These are phyloP conservation scores for Aspergillus diversus DNA, from an alignment of 495 filamentous ascomycete genomes.

Conservation along the genomic window DNA sequence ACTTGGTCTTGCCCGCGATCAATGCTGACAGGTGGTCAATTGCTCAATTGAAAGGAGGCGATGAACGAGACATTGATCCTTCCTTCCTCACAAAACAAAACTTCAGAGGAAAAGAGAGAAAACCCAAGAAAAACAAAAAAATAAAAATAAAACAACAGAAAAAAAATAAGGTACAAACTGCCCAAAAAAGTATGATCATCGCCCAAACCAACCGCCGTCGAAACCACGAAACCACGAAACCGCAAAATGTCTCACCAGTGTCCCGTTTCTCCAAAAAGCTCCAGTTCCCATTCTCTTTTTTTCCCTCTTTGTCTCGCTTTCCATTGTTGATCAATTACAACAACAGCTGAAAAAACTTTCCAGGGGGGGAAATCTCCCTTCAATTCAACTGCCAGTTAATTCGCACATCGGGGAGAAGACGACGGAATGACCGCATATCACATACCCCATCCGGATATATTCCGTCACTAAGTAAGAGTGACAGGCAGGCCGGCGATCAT, in stretches of 20 bases:
- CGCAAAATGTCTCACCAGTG: not conserved
- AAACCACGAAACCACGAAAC: not conserved
- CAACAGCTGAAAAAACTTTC: too few relatives aligned
- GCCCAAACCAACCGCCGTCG: not conserved
- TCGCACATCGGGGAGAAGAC: too few relatives aligned
- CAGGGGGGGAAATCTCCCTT: too few relatives aligned
- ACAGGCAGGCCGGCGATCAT: too few relatives aligned
- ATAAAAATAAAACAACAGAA: not conserved
- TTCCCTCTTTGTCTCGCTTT: not conserved
- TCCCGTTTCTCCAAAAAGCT: not conserved
- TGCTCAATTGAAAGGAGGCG: too few relatives aligned
- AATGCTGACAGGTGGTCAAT: too few relatives aligned
- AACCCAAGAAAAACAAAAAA: not conserved
- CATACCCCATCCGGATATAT: too few relatives aligned
- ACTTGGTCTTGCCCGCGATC: too few relatives aligned
- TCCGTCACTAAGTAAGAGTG: too few relatives aligned
- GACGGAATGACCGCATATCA: too few relatives aligned
- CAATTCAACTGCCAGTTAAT: too few relatives aligned
- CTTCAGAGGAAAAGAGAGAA: not conserved
- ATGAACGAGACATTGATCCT: not conserved
- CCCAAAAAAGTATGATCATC: not conserved
- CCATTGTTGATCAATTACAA: too few relatives aligned
- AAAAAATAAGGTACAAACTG: not conserved
- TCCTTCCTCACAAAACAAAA: not conserved
- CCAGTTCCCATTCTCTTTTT: not conserved